A percentile compares a stretch with the other conserved stretches of the same genome.
Conservation (phyloP, 1,284 basidiomycete species). For the Fomitopsis pinicola region DNA sequence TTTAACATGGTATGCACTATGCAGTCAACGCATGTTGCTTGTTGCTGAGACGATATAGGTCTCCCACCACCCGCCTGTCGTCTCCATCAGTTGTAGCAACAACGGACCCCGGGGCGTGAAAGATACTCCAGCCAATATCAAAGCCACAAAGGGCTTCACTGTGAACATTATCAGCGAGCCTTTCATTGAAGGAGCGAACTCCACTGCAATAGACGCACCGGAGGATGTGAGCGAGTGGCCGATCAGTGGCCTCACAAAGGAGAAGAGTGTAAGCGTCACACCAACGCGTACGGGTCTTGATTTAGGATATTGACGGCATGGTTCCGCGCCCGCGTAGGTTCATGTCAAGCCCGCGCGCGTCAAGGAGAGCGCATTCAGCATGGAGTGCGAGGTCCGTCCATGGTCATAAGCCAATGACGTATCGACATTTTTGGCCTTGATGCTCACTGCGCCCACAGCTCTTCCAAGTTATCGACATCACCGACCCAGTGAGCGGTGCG, state of each 20-base stretch:
- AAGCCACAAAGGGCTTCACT: constrained; percentile 64
- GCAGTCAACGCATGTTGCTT: not conserved
- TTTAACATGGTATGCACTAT: constrained; percentile 39
- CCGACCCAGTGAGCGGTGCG: constrained; percentile 35
- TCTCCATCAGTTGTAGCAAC: constrained; percentile 47
- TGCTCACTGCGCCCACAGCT: not conserved
- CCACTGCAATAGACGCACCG: constrained; percentile 63
- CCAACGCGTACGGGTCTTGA: not conserved
- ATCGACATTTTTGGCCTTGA: too few relatives aligned
- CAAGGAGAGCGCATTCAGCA: constrained; percentile 65
- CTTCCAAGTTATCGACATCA: constrained; percentile 54
- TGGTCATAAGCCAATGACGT: not conserved
- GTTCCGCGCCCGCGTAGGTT: constrained; percentile 6
- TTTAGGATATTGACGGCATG: not conserved
- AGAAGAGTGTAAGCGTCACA: constrained; percentile 41
- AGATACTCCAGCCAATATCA: constrained; percentile 69
- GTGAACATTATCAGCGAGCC: constrained; percentile 76
- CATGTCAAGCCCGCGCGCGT: constrained; percentile 63
- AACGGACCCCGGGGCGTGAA: constrained; percentile 41
- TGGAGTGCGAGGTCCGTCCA: constrained; percentile 63
- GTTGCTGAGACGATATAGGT: constrained; percentile 15
- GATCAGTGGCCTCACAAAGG: constrained; percentile 65
- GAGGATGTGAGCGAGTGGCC: constrained; percentile 67
- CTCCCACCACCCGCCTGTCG: constrained; percentile 59
- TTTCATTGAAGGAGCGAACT: constrained; percentile 71